phyloP scores from a whole-genome alignment of 2,329 filamentous ascomycete species.

The Pseudogymnoascus sp. region DNA sequence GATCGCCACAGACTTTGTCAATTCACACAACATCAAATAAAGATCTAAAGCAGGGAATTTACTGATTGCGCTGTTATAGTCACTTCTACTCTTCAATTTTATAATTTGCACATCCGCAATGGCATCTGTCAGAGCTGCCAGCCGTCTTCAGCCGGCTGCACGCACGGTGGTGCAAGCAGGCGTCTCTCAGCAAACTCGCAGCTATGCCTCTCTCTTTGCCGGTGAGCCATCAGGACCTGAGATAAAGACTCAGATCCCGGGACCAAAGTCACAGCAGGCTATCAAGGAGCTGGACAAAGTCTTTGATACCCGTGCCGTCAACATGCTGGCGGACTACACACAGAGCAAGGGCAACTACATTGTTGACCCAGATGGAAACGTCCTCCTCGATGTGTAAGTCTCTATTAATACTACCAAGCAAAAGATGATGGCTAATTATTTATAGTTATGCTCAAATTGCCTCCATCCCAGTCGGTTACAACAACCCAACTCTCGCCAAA shows the following conservation, averaged over 20 bases:
- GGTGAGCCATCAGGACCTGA: conserved; percentile 26
- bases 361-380: conserved; percentile 43
- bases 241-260: conserved; percentile 33
- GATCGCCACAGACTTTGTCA: not conserved
- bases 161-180: not conserved
- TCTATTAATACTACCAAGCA: not conserved
- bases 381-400: conserved; percentile 41
- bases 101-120: conserved; percentile 14
- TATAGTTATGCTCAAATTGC: conserved; percentile 69
- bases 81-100: not conserved
- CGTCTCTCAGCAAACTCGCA: not conserved
- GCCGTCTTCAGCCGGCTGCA: conserved; percentile 23
- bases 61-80: not conserved
- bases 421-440: not conserved
- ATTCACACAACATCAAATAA: not conserved
- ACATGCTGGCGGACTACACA: conserved; percentile 46
- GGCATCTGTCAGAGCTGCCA: conserved; percentile 27
- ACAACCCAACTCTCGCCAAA: conserved; percentile 60
- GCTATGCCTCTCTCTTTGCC: conserved; percentile 23
- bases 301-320: conserved; percentile 45
- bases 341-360: conserved; percentile 47
- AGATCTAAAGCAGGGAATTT: not conserved
- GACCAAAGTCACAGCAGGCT: conserved; percentile 31
- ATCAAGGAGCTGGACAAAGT: conserved; percentile 39
- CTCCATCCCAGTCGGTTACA: conserved; percentile 77